phyloP scores from a whole-genome alignment of 345 rosid species.

The Eucalyptus virginea region DNA sequence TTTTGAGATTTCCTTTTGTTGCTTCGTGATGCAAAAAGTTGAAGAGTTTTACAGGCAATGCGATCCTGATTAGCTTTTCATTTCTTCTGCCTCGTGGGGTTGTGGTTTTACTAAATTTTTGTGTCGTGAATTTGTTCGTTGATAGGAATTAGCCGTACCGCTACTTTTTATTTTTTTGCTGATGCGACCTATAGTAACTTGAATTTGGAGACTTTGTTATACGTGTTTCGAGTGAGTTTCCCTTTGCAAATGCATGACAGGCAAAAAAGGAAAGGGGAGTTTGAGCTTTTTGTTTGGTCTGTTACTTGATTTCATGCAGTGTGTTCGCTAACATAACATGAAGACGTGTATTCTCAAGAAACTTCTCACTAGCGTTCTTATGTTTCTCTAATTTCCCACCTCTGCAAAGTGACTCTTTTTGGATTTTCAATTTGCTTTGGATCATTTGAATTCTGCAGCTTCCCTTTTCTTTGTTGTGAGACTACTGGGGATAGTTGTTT shows the following conservation, averaged over 20 bases:
- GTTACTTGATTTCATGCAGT: neutral
- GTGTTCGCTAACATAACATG: neutral
- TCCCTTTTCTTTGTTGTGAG: neutral
- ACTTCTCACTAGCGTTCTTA: neutral
- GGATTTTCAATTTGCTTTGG: neutral
- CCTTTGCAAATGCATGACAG: neutral
- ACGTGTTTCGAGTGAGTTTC: neutral
- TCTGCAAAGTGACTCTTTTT: neutral
- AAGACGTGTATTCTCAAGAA: neutral
- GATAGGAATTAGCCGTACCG: neutral
- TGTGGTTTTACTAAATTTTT: neutral
- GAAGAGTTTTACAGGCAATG: constrained; percentile 59
- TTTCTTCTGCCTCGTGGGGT: neutral
- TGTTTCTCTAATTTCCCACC: neutral
- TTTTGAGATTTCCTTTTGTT: neutral
- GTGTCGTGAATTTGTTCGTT: neutral
- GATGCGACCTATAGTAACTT: neutral
- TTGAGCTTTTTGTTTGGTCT: neutral
- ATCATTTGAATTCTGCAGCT: neutral
- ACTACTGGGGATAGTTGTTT: neutral
- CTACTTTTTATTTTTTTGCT: neutral
- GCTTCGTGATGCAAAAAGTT: constrained; percentile 27
- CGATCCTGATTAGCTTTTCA: constrained; percentile 40
- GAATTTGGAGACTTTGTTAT: neutral
- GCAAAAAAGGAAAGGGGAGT: neutral